phyloP scores from a whole-genome alignment of 2,329 filamentous ascomycete species.

The Thielaviopsis ethacetica region DNA sequence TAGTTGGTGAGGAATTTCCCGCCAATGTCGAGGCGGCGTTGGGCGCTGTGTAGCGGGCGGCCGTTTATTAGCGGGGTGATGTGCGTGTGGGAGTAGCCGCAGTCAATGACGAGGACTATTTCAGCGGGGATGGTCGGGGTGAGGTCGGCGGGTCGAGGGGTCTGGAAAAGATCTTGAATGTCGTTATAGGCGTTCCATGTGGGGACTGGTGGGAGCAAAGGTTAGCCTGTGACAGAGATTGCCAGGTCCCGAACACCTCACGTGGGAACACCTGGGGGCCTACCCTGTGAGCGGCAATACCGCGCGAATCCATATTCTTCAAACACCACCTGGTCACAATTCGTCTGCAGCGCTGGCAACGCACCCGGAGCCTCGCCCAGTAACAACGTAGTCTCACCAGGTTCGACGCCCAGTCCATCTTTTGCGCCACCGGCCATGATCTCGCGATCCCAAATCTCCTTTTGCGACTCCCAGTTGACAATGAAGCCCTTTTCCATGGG shows the following conservation, averaged over 20 bases:
- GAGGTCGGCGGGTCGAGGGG: conserved; percentile 30
- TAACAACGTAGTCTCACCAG: conserved; percentile 65
- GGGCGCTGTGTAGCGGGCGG: conserved; percentile 60
- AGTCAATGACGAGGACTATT: conserved; percentile 75
- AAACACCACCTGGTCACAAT: conserved; percentile 93
- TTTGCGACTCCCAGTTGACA: conserved; percentile 92
- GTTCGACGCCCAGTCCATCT: conserved; percentile 53
- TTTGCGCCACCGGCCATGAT: conserved; percentile 49
- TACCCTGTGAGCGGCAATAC: conserved; percentile 62
- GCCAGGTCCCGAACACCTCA: not conserved
- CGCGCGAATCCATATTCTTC: conserved; percentile 90
- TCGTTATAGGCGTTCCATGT: conserved; percentile 72
- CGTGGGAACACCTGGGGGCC: conserved; percentile 12
- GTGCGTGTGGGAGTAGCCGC: conserved; percentile 84
- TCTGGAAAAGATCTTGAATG: conserved; percentile 50
- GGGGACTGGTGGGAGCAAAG: conserved; percentile 33
- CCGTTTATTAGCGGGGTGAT: conserved; percentile 75
- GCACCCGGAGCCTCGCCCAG: conserved; percentile 77
- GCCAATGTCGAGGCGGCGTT: conserved; percentile 75
- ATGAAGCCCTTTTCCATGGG: conserved; percentile 91
- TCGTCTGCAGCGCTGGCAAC: conserved; percentile 63
- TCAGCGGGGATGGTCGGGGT: conserved; percentile 44
- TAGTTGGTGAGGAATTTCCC: conserved; percentile 91
- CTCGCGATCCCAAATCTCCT: conserved; percentile 86
- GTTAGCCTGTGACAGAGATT: not conserved